These are phyloP conservation scores for Solanum appendiculatum DNA, from an alignment of 257 asterid species.

Conservation along the genomic window DNA sequence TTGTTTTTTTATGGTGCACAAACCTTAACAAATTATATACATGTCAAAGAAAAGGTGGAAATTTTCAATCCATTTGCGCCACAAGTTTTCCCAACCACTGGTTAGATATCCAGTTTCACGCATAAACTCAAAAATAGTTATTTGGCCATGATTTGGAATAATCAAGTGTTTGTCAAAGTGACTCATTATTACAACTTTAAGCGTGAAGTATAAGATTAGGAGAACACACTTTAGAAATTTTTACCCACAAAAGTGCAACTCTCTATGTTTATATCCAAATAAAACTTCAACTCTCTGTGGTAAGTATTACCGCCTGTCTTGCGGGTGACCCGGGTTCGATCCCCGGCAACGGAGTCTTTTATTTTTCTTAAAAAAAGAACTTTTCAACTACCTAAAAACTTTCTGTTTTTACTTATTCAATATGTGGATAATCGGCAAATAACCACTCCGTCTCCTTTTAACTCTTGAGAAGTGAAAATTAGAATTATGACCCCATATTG, in stretches of 20 bases:
- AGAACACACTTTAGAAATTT: neutral
- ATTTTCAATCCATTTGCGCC: neutral
- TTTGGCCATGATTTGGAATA: neutral
- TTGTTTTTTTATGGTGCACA: neutral
- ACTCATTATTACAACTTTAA: neutral
- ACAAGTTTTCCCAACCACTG: neutral
- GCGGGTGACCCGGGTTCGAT: slow-evolving; percentile 99
- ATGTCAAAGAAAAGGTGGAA: neutral
- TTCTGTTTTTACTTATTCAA: too few species aligned
- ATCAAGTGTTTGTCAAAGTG: neutral
- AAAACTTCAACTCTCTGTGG: slow-evolving; percentile 22
- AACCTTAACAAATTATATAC: neutral
- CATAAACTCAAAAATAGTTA: neutral
- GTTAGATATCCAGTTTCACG: neutral
- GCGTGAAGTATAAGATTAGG: neutral
- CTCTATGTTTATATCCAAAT: neutral
- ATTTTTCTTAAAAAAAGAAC: too few species aligned
- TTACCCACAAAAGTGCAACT: neutral
- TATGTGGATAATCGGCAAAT: too few species aligned
- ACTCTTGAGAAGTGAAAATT: neutral
- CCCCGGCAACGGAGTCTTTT: slow-evolving; percentile 90
- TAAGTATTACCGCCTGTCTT: slow-evolving; percentile 97
- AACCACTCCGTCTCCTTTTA: too few species aligned
- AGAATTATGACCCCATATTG: too few species aligned
- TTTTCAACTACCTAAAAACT: too few species aligned